Evolutionary conservation across 345 rosid genomes (phyloP).

Genomic region (Hibiscus syriacus): DNA sequence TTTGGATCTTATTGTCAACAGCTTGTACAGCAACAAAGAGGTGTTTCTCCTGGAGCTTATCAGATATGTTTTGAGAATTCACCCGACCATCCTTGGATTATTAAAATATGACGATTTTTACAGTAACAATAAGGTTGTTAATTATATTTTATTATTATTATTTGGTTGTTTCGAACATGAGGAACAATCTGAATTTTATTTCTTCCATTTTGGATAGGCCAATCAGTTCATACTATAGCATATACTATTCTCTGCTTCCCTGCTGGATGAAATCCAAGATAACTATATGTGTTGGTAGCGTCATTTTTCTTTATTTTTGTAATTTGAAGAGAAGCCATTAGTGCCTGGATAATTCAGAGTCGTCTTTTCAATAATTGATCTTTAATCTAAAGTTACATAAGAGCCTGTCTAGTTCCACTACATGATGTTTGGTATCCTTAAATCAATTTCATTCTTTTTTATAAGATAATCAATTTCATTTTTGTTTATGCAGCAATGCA

Average conservation of each 20-base stretch:
- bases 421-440: neutral
- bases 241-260: neutral
- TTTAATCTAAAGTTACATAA: neutral
- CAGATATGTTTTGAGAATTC: conserved; percentile 29
- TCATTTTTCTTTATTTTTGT: too few species aligned
- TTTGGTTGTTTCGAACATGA: neutral
- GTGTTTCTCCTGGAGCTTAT: conserved; percentile 93
- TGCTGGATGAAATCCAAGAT: too few species aligned
- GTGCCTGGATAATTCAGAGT: too few species aligned
- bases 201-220: neutral
- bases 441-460: too few species aligned
- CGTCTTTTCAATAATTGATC: neutral
- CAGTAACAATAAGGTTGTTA: too few species aligned
- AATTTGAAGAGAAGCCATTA: too few species aligned
- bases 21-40: too few species aligned
- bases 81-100: neutral
- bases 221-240: neutral
- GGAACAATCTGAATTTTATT: neutral
- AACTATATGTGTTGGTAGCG: neutral
- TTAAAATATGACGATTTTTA: neutral
- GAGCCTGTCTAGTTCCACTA: neutral
- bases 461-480: too few species aligned
- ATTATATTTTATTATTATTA: too few species aligned
- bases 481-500: conserved; percentile 62
- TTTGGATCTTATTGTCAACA: conserved; percentile 97